These are phyloP conservation scores for Rubia yunnanensis DNA, from an alignment of 257 asterid species.

Conservation along the genomic window DNA sequence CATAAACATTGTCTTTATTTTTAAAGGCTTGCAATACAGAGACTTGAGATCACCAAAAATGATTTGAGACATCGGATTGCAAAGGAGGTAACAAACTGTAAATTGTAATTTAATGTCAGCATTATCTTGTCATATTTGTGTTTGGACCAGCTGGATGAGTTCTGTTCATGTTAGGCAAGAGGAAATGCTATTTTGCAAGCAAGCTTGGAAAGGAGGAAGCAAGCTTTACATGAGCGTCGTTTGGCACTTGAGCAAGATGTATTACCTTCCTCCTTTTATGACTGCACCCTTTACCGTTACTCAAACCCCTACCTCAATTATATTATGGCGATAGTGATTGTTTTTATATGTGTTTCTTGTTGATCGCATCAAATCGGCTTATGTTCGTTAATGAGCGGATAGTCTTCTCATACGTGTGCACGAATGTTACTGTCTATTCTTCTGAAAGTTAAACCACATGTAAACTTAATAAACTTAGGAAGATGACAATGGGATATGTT, in stretches of 20 bases:
- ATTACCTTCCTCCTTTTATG: conserved; percentile 9
- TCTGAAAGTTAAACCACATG: not conserved
- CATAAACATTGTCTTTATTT: conserved; percentile 17
- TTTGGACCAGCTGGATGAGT: conserved; percentile 8
- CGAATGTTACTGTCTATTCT: not conserved
- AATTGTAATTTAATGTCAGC: not conserved
- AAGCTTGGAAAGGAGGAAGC: conserved; percentile 92
- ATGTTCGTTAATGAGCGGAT: not conserved
- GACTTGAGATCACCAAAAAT: conserved; percentile 80
- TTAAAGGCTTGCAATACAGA: conserved; percentile 80
- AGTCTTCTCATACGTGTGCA: not conserved
- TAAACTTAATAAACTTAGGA: not conserved
- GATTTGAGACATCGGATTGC: conserved; percentile 90
- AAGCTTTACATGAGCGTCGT: conserved; percentile 89
- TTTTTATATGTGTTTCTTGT: not conserved
- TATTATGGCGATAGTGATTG: not conserved
- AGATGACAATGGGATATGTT: not conserved
- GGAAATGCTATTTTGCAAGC: conserved; percentile 95
- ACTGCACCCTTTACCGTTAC: not conserved
- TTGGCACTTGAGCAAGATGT: conserved; percentile 97
- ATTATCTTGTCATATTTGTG: not conserved
- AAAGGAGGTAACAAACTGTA: conserved; percentile 55
- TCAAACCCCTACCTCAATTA: not conserved
- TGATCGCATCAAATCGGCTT: not conserved
- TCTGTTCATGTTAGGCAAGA: conserved; percentile 51